Conservation (phyloP, 169 alveolate genomes). For the Cryptosporidium parvum region DNA sequence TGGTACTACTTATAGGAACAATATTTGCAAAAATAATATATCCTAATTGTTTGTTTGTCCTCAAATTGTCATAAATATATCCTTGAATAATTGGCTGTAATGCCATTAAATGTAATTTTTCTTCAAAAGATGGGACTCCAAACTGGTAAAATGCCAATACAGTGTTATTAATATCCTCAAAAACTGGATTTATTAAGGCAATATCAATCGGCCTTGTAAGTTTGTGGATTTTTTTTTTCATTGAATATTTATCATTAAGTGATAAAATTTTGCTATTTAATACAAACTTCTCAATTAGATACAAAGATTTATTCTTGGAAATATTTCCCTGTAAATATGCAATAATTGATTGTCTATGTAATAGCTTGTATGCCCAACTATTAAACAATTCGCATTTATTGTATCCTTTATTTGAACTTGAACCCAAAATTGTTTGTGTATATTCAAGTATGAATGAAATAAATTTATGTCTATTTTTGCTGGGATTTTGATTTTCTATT, state of each 20-base stretch:
- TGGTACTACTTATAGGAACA: constrained; percentile 29
- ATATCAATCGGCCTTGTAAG: constrained; percentile 31
- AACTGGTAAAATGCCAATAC: constrained; percentile 47
- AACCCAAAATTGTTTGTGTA: neutral
- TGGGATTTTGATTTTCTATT: neutral
- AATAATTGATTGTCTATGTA: constrained; percentile 56
- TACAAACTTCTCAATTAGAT: constrained; percentile 38
- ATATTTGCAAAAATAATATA: constrained; percentile 56
- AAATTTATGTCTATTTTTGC: neutral
- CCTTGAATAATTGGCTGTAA: constrained; percentile 41
- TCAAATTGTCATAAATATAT: constrained; percentile 46
- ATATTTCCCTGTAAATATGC: constrained; percentile 65
- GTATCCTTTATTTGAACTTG: neutral
- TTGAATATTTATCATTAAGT: constrained; percentile 43
- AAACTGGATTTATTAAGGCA: constrained; percentile 16
- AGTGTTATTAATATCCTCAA: constrained; percentile 37
- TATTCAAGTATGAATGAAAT: neutral
- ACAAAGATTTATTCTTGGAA: constrained; percentile 27
- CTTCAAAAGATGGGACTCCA: constrained; percentile 70
- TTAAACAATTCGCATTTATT: constrained; percentile 28
- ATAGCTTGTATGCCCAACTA: constrained; percentile 39
- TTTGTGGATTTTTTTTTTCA: constrained; percentile 35
- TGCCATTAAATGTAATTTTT: constrained; percentile 60
- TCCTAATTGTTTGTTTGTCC: constrained; percentile 55
- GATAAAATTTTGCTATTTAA: constrained; percentile 30